Percentiles rank a stretch among this genome's conserved stretches.
These are phyloP conservation scores for Trypanosoma avium DNA, from an alignment of 208 protist species.

Conservation along the genomic window DNA sequence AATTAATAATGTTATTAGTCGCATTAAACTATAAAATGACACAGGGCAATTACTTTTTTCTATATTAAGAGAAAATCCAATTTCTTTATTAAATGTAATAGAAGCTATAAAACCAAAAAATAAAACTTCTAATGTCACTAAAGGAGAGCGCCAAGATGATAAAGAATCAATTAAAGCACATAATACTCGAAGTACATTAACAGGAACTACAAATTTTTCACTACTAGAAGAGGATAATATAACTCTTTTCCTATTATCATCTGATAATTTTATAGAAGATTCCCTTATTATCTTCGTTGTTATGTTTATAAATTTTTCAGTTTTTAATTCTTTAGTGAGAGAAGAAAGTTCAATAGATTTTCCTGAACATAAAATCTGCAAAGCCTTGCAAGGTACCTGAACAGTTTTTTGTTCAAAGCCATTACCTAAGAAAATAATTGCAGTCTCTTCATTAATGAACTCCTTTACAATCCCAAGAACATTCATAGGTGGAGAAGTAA, in stretches of 20 bases:
- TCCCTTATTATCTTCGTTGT: no score
- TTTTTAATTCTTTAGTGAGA: no score
- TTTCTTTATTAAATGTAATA: background rate
- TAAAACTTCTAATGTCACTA: background rate
- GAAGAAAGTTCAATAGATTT: conserved; percentile 4
- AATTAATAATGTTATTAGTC: conserved; percentile 1
- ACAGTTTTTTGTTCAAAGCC: conserved; percentile 4
- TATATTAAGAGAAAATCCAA: background rate
- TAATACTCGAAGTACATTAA: conserved; percentile 5
- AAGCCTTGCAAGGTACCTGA: conserved; percentile 11
- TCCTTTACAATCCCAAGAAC: conserved; percentile 36
- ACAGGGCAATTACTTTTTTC: background rate
- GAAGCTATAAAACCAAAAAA: conserved; percentile 6
- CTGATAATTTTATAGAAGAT: background rate
- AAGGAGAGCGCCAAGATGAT: background rate
- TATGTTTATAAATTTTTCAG: no score
- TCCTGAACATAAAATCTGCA: conserved; percentile 24
- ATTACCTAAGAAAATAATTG: background rate
- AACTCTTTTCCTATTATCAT: background rate
- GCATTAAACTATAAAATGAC: background rate
- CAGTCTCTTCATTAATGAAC: background rate
- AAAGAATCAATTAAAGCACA: background rate
- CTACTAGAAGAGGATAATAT: background rate
- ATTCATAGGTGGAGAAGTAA: conserved; percentile 10
- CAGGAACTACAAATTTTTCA: background rate